Percentiles rank a stretch among this genome's conserved stretches.
Conservation (phyloP, 108 stramenopile genomes). For the Fistulifera solaris region DNA sequence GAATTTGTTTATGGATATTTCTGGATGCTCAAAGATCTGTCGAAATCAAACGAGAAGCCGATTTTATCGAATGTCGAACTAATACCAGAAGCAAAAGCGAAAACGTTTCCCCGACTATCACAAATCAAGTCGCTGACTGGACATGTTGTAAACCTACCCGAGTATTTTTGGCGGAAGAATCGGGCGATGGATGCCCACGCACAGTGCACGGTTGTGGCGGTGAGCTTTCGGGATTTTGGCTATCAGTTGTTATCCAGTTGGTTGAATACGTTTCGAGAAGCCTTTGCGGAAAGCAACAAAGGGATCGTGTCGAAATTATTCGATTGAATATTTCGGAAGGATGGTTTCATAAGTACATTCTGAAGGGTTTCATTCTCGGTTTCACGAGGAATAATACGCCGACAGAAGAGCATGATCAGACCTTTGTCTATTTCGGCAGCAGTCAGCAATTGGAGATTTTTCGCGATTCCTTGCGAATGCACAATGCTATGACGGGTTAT, state of each 20-base stretch:
- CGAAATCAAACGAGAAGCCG: slow-evolving; percentile 53
- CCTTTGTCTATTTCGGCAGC: slow-evolving; percentile 64
- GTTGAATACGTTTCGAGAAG: slow-evolving; percentile 56
- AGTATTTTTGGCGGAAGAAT: slow-evolving; percentile 51
- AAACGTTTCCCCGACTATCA: slow-evolving; percentile 44
- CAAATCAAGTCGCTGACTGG: slow-evolving; percentile 16
- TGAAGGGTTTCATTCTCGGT: slow-evolving; percentile 21
- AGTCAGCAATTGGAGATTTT: slow-evolving; percentile 41
- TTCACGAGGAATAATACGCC: slow-evolving; percentile 56
- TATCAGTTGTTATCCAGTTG: slow-evolving; percentile 57
- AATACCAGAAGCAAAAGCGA: slow-evolving; percentile 53
- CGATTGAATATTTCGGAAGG: slow-evolving; percentile 21
- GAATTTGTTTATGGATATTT: slow-evolving; percentile 76
- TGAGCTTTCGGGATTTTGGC: slow-evolving; percentile 71
- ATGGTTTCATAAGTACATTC: slow-evolving; percentile 1
- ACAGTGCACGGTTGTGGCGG: slow-evolving; percentile 61
- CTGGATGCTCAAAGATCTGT: slow-evolving; percentile 75
- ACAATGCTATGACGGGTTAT: slow-evolving; percentile 76
- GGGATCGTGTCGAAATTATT: slow-evolving; percentile 11
- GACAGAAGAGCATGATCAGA: slow-evolving; percentile 38
- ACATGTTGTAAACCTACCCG: slow-evolving; percentile 46
- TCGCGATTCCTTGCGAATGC: slow-evolving; percentile 66
- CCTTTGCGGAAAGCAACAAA: slow-evolving; percentile 18
- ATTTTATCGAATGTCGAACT: slow-evolving; percentile 44
- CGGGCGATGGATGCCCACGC: slow-evolving; percentile 20